phyloP scores from a whole-genome alignment of 495 filamentous ascomycete species.

The Hyphodiscus hymeniophilus region DNA sequence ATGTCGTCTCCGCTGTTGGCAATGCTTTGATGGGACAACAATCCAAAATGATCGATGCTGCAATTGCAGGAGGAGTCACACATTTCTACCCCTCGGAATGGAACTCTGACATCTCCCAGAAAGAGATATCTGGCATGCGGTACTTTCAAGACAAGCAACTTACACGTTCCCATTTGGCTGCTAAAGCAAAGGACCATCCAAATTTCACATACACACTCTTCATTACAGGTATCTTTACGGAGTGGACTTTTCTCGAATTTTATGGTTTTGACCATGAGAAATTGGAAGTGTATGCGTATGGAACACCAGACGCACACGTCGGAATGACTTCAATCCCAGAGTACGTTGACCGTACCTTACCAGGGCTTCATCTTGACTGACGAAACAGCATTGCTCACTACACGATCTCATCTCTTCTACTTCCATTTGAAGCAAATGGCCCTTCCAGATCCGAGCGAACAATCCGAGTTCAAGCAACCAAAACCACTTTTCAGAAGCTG shows the following conservation, averaged over 20 bases:
- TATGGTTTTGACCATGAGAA: no score
- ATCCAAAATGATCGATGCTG: constrained; percentile 8
- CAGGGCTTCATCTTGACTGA: neutral
- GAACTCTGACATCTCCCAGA: constrained; percentile 6
- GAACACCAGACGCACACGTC: neutral
- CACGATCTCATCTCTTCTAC: neutral
- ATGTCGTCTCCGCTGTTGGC: constrained; percentile 1
- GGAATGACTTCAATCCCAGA: neutral
- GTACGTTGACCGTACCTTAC: no score
- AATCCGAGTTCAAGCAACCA: neutral
- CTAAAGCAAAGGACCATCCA: neutral
- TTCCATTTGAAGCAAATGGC: neutral
- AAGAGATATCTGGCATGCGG: neutral
- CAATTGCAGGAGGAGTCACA: constrained; percentile 1
- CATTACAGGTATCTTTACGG: constrained; percentile 5
- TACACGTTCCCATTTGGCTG: constrained; percentile 4
- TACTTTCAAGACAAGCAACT: constrained; percentile 11
- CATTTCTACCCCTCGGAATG: neutral
- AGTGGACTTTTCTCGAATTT: neutral
- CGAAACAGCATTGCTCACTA: neutral
- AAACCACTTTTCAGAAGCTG: neutral
- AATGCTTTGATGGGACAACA: constrained; percentile 9
- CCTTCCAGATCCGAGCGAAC: neutral
- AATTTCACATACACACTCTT: constrained; percentile 8
- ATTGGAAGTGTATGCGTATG: constrained; percentile 3